These are phyloP conservation scores for Cryptococcus sp. DNA, from an alignment of 1,284 basidiomycete species.

Conservation along the genomic window DNA sequence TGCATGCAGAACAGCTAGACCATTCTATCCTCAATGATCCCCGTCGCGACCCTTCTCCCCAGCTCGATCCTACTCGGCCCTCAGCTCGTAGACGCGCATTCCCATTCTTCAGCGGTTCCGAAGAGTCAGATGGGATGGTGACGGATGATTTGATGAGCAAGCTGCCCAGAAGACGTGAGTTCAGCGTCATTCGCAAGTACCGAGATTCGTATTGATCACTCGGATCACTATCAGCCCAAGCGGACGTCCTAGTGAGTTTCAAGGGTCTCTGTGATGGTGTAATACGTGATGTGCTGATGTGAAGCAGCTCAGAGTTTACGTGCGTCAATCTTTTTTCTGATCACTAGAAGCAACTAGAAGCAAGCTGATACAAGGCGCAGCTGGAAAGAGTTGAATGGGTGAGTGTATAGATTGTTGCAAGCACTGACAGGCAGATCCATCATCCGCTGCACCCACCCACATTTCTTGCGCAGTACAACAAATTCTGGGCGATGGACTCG, in stretches of 20 bases:
- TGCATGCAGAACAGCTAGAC: conserved; percentile 23
- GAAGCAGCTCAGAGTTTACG: conserved; percentile 17
- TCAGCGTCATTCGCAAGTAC: background rate
- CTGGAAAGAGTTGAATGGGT: conserved; percentile 28
- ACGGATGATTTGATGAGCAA: conserved; percentile 15
- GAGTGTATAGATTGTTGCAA: background rate
- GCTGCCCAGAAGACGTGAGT: conserved; percentile 16
- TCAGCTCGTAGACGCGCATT: conserved; percentile 5
- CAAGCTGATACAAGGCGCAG: conserved; percentile 6
- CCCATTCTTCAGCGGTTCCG: conserved; percentile 8
- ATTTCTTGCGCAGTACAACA: conserved; percentile 24
- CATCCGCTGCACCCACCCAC: conserved; percentile 23
- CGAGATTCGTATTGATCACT: background rate
- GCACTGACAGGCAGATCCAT: conserved; percentile 14
- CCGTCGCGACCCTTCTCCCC: background rate
- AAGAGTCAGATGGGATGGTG: conserved; percentile 14
- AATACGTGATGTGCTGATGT: too few relatives aligned
- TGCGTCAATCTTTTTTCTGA: conserved; percentile 2
- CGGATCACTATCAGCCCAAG: conserved; percentile 4
- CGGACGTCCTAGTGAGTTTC: conserved; percentile 10
- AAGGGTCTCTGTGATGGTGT: background rate
- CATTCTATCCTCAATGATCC: conserved; percentile 26
- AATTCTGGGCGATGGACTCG: conserved; percentile 16
- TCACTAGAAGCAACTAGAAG: background rate
- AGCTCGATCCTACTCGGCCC: background rate